Base-by-base conservation (phyloP, 2,329 filamentous ascomycete species). In the Penicillium sp. region DNA sequence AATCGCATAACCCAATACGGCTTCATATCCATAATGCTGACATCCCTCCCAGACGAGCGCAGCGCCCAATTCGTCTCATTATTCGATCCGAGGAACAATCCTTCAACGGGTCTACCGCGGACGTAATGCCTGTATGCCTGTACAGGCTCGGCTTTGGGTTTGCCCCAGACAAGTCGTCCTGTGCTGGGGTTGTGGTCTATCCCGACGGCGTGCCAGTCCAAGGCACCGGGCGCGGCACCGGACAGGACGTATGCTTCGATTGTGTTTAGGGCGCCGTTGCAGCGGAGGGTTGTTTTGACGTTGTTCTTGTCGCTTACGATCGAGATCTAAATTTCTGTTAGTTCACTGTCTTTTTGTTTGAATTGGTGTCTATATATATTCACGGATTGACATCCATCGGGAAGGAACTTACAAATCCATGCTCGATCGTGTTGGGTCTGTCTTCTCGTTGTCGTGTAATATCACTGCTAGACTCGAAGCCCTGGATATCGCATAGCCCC, bases 171-270 rank as follows among this genome's bases (percentile, higher is more conserved):
- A 12, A 61, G 55, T 22, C 56, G 50, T 3, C 50, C 50, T 1
- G 58, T 58, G n/a, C 33, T 52, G 1, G 50, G 33, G 30, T 56
- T 43, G 30, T 49, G 41, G 22, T 56, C 37, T 36, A 61, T 53
- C 0, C 53, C 55, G 36, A 61, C 44, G 7, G 58, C 48, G 11
- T 60, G 60, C 60, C 60, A 61, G 6, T 58, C 50, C 4, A 49
- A 30, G 14, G 46, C 48, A 4, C 58, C 55, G 1, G 50, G 30
- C 3, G 19, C 14, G 11, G 28, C 44, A 10, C 58, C 58, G 1
- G 50, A 60, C 8, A 56, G 58, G 2, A 61, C 55, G 16, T 46
- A 33, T 4, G 57, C 59, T 53, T 61, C 57, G n/a, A 60, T 54
- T 12, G 26, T 53, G 10, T 55, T 50, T 10, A 58, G 40, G 26